Conservation (phyloP, 1,284 basidiomycete species). For the Moniliophthora roreri region DNA sequence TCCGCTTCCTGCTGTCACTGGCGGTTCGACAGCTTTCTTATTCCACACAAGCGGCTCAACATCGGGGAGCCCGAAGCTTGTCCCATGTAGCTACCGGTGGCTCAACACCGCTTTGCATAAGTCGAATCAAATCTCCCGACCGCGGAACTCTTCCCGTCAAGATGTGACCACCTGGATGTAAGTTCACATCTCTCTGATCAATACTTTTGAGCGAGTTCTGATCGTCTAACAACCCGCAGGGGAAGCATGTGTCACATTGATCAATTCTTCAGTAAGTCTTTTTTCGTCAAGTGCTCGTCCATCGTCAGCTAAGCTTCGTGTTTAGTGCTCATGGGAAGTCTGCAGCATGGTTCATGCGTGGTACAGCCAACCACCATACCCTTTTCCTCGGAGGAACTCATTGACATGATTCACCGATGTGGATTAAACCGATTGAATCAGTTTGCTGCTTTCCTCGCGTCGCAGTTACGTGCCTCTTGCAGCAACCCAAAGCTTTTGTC, state of each 20-base stretch:
- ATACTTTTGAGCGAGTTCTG: slow-evolving; percentile 22
- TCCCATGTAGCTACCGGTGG: slow-evolving; percentile 66
- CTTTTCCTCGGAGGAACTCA: slow-evolving; percentile 67
- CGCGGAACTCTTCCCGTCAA: slow-evolving; percentile 47
- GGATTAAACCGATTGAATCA: slow-evolving; percentile 70
- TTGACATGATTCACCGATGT: slow-evolving; percentile 67
- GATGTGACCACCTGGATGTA: slow-evolving; percentile 72
- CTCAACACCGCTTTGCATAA: slow-evolving; percentile 55
- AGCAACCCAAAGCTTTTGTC: slow-evolving; percentile 59
- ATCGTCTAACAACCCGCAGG: slow-evolving; percentile 39
- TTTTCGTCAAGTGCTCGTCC: slow-evolving; percentile 18
- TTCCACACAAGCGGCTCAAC: slow-evolving; percentile 78
- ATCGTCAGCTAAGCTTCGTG: slow-evolving; percentile 24
- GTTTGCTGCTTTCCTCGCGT: slow-evolving; percentile 65
- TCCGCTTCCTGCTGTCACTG: slow-evolving; percentile 35
- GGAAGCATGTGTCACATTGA: slow-evolving; percentile 74
- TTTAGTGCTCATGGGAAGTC: slow-evolving; percentile 63
- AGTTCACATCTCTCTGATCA: slow-evolving; percentile 28
- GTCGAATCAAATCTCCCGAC: slow-evolving; percentile 49
- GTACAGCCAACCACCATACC: slow-evolving; percentile 63
- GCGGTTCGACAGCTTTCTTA: slow-evolving; percentile 55
- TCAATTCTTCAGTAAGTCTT: slow-evolving; percentile 61
- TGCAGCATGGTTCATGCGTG: slow-evolving; percentile 70
- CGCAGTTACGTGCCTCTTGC: slow-evolving; percentile 60
- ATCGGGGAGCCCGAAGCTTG: slow-evolving; percentile 71